Evolutionary conservation across 164 flowering plant species (phyloP).

Genomic region (Liquidambar formosana): DNA sequence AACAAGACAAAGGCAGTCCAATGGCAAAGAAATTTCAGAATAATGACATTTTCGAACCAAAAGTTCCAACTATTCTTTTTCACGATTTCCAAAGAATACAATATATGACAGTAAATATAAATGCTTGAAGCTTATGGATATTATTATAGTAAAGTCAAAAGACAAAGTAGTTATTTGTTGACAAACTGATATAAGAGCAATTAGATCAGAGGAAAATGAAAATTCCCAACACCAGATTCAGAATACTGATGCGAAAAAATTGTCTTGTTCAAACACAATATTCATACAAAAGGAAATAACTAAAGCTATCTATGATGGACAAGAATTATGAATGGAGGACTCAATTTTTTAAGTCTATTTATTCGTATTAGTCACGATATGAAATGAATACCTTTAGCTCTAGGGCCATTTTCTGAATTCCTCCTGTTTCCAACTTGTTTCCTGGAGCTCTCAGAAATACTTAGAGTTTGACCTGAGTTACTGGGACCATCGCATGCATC

Average conservation of each 20-base stretch:
- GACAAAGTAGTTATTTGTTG: too few relatives aligned
- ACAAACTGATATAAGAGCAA: too few relatives aligned
- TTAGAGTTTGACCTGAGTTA: constrained; percentile 50
- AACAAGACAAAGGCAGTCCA: neutral
- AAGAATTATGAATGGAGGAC: neutral
- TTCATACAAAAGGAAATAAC: too few relatives aligned
- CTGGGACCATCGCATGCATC: constrained; percentile 72
- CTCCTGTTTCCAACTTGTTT: constrained; percentile 37
- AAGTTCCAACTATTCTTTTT: neutral
- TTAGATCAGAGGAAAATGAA: too few relatives aligned
- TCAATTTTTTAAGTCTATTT: neutral
- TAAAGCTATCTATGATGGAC: neutral
- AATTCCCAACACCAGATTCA: neutral
- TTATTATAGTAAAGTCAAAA: too few relatives aligned
- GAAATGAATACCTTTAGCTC: constrained; percentile 42
- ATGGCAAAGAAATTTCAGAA: neutral
- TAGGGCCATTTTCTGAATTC: constrained; percentile 40
- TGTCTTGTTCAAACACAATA: neutral
- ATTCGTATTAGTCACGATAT: neutral
- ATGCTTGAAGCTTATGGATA: too few relatives aligned
- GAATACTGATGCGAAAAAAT: neutral
- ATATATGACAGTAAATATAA: too few relatives aligned
- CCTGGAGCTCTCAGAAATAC: constrained; percentile 50
- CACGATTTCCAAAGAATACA: too few relatives aligned
- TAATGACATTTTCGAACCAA: neutral